Evolutionary conservation across 371 early-diverging fungal species (phyloP), one percentile per base, ranked within the genome.

Genomic region (Massospora cicadina): DNA sequence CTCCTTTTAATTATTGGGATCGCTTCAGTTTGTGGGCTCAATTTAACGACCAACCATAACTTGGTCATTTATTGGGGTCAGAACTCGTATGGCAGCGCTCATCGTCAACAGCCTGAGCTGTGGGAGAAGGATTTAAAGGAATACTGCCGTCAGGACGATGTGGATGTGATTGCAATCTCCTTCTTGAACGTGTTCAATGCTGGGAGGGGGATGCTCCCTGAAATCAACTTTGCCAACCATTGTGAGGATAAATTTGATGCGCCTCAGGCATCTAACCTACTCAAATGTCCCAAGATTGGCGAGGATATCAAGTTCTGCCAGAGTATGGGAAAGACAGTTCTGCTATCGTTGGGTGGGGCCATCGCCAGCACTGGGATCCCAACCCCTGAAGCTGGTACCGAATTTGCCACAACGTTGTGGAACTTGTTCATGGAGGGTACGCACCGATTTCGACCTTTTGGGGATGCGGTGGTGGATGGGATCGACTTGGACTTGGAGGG

Each of bases 401-500:
- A 59, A 2, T 84, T 85, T 74, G 85, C 88, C 0, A 65, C 80
- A 3, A 78, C 77, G 0, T 63, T 83, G 2, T 87, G 84, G 83
- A 68, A 84, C 64, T 67, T 82, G 64, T 83, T 85, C 68, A 74
- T 82, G 56, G 76, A 70, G 3, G 81, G 83, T 10, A 61, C 65
- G 2, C 71, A 78, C 7, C 10, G 66, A 0, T 74, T 72, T 43
- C 79, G 85, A 21, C 86, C 86, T 0, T 83, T 88, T 60, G 85
- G 72, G 23, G 74, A 72, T 70, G 77, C 80, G 25, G 66, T 72
- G 0, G 65, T 83, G 2, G 87, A 88, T 65, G 86, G 88, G 0
- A 74, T 85, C 54, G 87, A 88, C 64, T 68, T 88, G 32, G 88
- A 88, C 66, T 81, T 85, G 56, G 85, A 85, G 65, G 84, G 80